Base-by-base conservation (phyloP, 2,329 filamentous ascomycete genomes). In the Penicillium sp. region DNA sequence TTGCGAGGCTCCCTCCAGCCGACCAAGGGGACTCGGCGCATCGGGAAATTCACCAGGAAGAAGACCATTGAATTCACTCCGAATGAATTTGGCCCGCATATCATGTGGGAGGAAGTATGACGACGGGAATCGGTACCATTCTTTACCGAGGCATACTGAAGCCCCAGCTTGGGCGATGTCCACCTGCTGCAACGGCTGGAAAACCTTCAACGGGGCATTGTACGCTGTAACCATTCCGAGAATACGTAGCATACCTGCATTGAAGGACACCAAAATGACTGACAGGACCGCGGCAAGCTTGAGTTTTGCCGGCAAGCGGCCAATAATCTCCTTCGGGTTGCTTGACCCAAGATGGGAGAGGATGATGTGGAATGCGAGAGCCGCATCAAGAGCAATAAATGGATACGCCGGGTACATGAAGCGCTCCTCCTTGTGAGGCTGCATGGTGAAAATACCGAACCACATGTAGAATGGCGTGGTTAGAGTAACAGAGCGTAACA, bases 391-490 rank as follows among this genome's bases (percentile, higher is more conserved):
- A 0, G 89, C 88, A 30, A 99, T 79, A 57, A 93, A 91, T 1
- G 94, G 94, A 65, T 99, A 99, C 2, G 85, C 89, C 0, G 94
- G 94, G 66, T 96, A 99, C 92, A 99, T 97, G 77, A 99, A 99
- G 6, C 94, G 83, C 74, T 99, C 94, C 70, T 99, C 94, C 67
- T 99, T 99, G 75, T 99, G 94, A 13, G 94, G 90, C 68, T 99
- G 94, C 7, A 88, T 69, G 0, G 90, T 93, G 75, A 99, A 97
- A 56, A 97, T 94, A 3, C 75, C 83, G 23, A 99, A 81, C 94
- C 94, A 99, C 67, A 97, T 81, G 69, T 97, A 99, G 72, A 97
- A 96, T 0, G 94, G 94, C 0, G 84, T 76, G 47, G 93, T 78
- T 60, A 96, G 90, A 17, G 93, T 83, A 41, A 95, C 65, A 8